These are phyloP conservation scores for Triadica sebifera DNA, from an alignment of 345 rosid genomes.

Conservation along the genomic window DNA sequence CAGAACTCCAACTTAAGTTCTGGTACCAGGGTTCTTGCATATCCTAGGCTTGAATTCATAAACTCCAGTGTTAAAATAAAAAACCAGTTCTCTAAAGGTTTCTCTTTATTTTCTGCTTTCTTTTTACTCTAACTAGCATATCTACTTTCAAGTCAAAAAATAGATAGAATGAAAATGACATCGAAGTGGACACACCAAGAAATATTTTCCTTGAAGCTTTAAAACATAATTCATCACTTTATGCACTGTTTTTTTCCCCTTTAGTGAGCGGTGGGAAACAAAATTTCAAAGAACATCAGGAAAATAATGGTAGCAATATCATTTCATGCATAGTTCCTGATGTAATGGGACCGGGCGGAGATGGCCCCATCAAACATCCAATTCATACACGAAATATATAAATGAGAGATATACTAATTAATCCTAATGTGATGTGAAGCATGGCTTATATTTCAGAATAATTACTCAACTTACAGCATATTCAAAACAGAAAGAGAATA, in stretches of 20 bases:
- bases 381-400: not conserved
- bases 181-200: not conserved
- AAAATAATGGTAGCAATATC: not conserved
- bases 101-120: not conserved
- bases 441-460: not conserved
- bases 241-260: not conserved
- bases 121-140: not conserved
- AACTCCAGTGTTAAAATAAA: not conserved
- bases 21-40: not conserved
- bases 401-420: not conserved
- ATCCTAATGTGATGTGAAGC: not conserved
- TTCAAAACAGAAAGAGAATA: not conserved
- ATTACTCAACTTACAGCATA: not conserved
- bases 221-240: not conserved
- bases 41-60: not conserved
- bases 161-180: not conserved
- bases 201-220: constrained; percentile 7
- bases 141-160: not conserved
- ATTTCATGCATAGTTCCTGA: not conserved
- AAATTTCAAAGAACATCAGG: not conserved
- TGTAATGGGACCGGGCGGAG: not conserved
- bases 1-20: not conserved
- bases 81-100: not conserved
- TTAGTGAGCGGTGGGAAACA: no score
- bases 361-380: not conserved